Conservation (phyloP, 805 yeast species). For the Barnettozyma wickerhamii region DNA sequence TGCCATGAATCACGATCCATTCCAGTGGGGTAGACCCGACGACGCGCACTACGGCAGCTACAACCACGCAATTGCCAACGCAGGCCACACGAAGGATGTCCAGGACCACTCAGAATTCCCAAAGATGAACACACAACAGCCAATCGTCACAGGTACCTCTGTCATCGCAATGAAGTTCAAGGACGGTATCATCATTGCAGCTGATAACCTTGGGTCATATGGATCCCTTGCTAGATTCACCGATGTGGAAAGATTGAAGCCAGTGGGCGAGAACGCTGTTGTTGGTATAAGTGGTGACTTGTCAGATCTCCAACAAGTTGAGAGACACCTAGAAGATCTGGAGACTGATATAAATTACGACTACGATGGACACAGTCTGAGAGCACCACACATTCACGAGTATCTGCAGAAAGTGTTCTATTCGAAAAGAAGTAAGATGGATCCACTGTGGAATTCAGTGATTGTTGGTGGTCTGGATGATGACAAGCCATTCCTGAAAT, state of each 20-base stretch:
- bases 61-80: slow-evolving; percentile 68
- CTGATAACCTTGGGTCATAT: slow-evolving; percentile 89
- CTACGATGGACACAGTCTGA: slow-evolving; percentile 56
- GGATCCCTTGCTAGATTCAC: slow-evolving; percentile 89
- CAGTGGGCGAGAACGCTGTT: slow-evolving; percentile 79
- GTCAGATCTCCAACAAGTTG: slow-evolving; percentile 85
- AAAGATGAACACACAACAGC: slow-evolving; percentile 83
- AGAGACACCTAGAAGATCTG: slow-evolving; percentile 69
- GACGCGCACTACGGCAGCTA: slow-evolving; percentile 78
- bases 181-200: slow-evolving; percentile 90
- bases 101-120: slow-evolving; percentile 45
- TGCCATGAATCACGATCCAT: slow-evolving; percentile 91
- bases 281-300: slow-evolving; percentile 96
- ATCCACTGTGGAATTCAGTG: slow-evolving; percentile 94
- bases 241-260: slow-evolving; percentile 77
- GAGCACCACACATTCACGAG: slow-evolving; percentile 86
- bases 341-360: slow-evolving; percentile 80
- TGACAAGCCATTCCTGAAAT: slow-evolving; percentile 70
- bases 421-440: slow-evolving; percentile 84
- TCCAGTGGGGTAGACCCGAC: slow-evolving; percentile 92
- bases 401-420: slow-evolving; percentile 83
- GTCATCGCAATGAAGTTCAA: slow-evolving; percentile 88
- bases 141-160: slow-evolving; percentile 94
- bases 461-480: slow-evolving; percentile 87
- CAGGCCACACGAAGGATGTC: slow-evolving; percentile 26